Base-by-base conservation (phyloP, 192 early-diverging fungal species). In the Coemansia erecta region DNA sequence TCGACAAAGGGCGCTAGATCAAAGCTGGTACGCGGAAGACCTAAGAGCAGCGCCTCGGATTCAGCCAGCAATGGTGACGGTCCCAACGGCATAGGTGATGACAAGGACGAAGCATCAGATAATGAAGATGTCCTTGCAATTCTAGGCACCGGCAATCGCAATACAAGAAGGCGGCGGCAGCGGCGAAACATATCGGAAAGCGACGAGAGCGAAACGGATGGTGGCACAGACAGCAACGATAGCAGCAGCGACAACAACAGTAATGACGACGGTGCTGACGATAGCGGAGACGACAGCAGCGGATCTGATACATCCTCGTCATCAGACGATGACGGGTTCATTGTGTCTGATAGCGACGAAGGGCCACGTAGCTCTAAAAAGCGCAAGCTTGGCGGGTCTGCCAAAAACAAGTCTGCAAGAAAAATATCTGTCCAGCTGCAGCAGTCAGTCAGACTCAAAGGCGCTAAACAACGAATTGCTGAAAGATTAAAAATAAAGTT, bases 401-500 rank as follows among this genome's bases (percentile, higher is more conserved):
- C 26, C 1, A 45, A 51, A 18, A 46, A 43, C 41, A 24, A 14
- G 13, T 56, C 59, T 2, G 33, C 47, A 4, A 26, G 39, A 13
- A 64, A 18, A 10, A 23, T 49, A 9, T 13, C 35, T 26, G 24
- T 28, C 3, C 35, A 23, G 26, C 6, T 46, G 43, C 23, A 31
- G 35, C 23, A 49, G 45, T 21, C 60, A 49, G 24, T 44, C 62
- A 55, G 41, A n/a, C 53, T 55, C 24, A 60, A 64, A n/a, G 66
- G 59, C 28, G 66, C 62, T 2, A 61, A 63, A 39, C 69, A 62
- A 42, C 65, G 70, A 2, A 72, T 78, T 47, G 75, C 75, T 4
- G 69, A 78, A 52, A 65, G 66, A 2, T 63, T 78, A 60, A 78
- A 72, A 51, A 58, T 78, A n/a, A 78, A 72, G 50, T 57, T 77